Base-by-base conservation (phyloP, 352 stramenopile species). In the Globisporangium lucens region DNA sequence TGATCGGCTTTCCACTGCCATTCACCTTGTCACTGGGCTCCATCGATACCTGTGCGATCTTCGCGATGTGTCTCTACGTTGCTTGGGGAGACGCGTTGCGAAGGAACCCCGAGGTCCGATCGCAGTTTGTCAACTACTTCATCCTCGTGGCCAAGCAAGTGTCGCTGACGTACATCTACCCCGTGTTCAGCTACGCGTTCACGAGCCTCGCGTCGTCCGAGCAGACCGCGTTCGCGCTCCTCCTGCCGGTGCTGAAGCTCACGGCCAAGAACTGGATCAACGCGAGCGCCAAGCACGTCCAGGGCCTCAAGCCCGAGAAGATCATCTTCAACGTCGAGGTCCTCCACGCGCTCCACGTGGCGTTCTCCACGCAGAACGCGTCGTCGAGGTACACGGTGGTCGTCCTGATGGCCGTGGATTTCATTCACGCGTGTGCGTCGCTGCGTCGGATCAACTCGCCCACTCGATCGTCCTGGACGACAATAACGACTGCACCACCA, bases 261-360 rank as follows among this genome's bases (percentile, higher is more conserved):
- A 35, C 7, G 1, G 41, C 7, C 22, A 63, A 63, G 24, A 63
- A 53, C 41, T 29, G 33, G 17, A 33, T 55, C 20, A 53, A 15
- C n/a, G 10, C 8, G n/a, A 33, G 29, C 27, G 29, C 35, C 10
- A 36, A 24, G 6, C 58, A 53, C 35, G 2, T 53, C n/a, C 63
- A 75, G 36, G 72, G 81, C 33, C 36, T 72, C 3, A 77, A 80
- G 22, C 71, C 75, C 1, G 75, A 85, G 61, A 67, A 67, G 0
- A 71, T 84, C 9, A 78, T 83, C 12, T 84, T 88, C 61, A 85
- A 81, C 24, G 72, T 81, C 5, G 74, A 88, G 43, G 68, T 88
- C 52, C 85, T 84, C 56, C 75, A 83, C 56, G 64, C 75, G 36
- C 59, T 88, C 4, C 83, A 74, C n/a, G 75, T 82, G 1, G 69